These are phyloP conservation scores for Solanum ossicruentum DNA, from an alignment of 257 asterid species.

Conservation along the genomic window DNA sequence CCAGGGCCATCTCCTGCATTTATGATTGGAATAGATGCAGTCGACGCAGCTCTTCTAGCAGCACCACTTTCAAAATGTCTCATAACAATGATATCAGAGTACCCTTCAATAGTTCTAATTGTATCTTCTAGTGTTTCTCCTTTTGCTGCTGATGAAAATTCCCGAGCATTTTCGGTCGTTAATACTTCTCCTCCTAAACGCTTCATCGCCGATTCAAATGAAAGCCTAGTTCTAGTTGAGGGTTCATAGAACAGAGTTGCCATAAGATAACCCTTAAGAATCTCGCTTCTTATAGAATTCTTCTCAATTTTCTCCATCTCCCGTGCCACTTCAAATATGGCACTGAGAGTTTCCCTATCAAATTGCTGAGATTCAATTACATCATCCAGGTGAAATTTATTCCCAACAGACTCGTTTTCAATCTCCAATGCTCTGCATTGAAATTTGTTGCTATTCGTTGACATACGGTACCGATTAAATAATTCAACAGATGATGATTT, in stretches of 20 bases:
- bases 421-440: slow-evolving; percentile 42
- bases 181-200: slow-evolving; percentile 80
- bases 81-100: slow-evolving; percentile 83
- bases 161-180: slow-evolving; percentile 93
- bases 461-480: not conserved
- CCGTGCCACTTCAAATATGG: slow-evolving; percentile 75
- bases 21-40: slow-evolving; percentile 73
- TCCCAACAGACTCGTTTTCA: slow-evolving; percentile 16
- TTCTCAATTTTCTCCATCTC: slow-evolving; percentile 94
- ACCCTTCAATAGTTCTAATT: slow-evolving; percentile 88
- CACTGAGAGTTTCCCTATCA: slow-evolving; percentile 57
- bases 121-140: slow-evolving; percentile 98
- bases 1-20: slow-evolving; percentile 99
- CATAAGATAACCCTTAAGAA: slow-evolving; percentile 83
- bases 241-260: slow-evolving; percentile 94
- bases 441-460: slow-evolving; percentile 1
- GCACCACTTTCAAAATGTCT: slow-evolving; percentile 99
- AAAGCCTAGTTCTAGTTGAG: slow-evolving; percentile 90
- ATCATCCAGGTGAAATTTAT: slow-evolving; percentile 62
- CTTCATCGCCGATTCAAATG: slow-evolving; percentile 96
- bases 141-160: slow-evolving; percentile 93
- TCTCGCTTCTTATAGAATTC: slow-evolving; percentile 47
- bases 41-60: slow-evolving; percentile 74
- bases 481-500: not conserved
- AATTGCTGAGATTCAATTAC: slow-evolving; percentile 90